Conservation (phyloP, 108 stramenopile species). For the Skeletonema grethae region DNA sequence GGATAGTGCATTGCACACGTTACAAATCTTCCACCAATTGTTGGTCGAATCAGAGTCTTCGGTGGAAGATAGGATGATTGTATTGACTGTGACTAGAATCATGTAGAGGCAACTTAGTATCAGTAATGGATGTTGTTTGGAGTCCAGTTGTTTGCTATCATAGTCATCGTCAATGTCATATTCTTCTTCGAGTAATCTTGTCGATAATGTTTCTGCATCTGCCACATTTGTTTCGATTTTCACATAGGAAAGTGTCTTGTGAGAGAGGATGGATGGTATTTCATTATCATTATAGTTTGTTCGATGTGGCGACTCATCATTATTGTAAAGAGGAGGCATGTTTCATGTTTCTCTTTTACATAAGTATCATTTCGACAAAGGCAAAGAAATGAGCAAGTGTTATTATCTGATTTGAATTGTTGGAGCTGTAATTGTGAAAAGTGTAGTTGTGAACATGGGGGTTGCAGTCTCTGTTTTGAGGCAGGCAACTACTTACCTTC, state of each 20-base stretch:
- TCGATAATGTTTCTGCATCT: conserved; percentile 5
- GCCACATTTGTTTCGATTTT: conserved; percentile 1
- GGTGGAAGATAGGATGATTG: neutral
- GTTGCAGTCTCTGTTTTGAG: too few species aligned
- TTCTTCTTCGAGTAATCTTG: neutral
- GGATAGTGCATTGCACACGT: neutral
- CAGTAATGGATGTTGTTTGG: neutral
- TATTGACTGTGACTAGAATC: neutral
- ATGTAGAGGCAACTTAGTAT: conserved; percentile 1
- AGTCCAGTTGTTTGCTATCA: neutral
- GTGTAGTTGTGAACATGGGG: too few species aligned
- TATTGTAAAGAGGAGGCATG: neutral
- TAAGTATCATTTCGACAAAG: neutral
- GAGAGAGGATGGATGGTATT: neutral
- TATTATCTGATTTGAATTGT: neutral
- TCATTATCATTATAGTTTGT: neutral
- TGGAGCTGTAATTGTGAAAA: too few species aligned
- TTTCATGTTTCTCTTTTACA: neutral
- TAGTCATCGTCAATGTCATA: neutral
- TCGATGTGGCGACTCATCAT: neutral
- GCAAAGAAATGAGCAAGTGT: neutral
- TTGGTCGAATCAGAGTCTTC: neutral
- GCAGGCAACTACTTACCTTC: too few species aligned
- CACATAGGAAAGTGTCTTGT: neutral
- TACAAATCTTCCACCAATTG: neutral